Conservation (phyloP, 2,329 filamentous ascomycete genomes). For the Thielaviopsis euricoi region DNA sequence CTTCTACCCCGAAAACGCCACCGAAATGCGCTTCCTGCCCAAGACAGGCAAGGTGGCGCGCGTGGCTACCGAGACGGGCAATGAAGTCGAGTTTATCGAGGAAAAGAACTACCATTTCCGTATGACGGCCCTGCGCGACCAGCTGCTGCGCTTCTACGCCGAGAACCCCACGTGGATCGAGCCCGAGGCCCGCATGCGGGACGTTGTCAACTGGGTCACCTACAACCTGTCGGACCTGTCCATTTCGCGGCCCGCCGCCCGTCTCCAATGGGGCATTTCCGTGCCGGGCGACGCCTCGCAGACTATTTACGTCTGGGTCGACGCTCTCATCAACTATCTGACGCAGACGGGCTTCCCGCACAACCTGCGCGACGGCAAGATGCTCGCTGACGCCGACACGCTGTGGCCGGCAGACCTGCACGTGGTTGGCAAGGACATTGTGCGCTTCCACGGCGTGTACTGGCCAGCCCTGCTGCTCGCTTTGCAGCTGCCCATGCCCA, state of each 20-base stretch:
- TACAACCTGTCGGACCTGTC: conserved; percentile 74
- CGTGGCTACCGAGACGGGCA: conserved; percentile 74
- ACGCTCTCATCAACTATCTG: conserved; percentile 86
- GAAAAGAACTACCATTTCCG: conserved; percentile 93
- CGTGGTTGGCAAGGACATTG: conserved; percentile 89
- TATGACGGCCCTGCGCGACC: conserved; percentile 66
- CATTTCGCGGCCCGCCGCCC: conserved; percentile 62
- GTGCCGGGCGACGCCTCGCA: conserved; percentile 73
- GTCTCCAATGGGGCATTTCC: conserved; percentile 73
- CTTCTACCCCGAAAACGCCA: conserved; percentile 67
- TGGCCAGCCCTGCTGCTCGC: conserved; percentile 96
- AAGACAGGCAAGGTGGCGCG: conserved; percentile 69
- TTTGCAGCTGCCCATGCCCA: conserved; percentile 60
- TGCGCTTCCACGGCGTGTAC: conserved; percentile 92
- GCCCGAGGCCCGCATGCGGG: conserved; percentile 56
- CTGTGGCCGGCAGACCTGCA: conserved; percentile 89
- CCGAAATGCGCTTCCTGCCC: conserved; percentile 60
- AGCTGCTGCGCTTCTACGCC: conserved; percentile 62
- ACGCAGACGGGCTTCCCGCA: conserved; percentile 50
- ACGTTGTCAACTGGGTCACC: conserved; percentile 61
- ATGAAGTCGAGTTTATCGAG: conserved; percentile 84
- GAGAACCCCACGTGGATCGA: conserved; percentile 64
- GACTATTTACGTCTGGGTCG: conserved; percentile 96
- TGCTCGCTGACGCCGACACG: conserved; percentile 46
- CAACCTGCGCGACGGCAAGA: conserved; percentile 21